Percentiles rank a stretch among this genome's conserved stretches.
These are phyloP conservation scores for Ascochyta rabiei DNA, from an alignment of 2,329 filamentous ascomycete species.

Conservation along the genomic window DNA sequence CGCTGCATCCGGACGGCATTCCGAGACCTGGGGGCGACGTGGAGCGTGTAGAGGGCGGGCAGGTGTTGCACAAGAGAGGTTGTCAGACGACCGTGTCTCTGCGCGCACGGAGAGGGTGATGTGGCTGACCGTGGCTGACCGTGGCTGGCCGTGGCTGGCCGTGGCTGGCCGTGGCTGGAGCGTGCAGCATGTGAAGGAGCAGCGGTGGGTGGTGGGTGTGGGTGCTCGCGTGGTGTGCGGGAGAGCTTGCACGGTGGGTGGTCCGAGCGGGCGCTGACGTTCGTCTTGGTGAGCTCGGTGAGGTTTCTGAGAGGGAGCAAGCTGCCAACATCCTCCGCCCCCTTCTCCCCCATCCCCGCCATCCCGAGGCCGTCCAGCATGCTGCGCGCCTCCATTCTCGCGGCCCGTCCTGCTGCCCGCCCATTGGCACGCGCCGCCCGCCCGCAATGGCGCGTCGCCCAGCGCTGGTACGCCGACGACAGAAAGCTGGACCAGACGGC, in stretches of 20 bases:
- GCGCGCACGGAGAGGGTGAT: no score
- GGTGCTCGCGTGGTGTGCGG: slow-evolving; percentile 7
- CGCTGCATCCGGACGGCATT: slow-evolving; percentile 12
- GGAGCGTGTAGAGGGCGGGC: slow-evolving; percentile 11
- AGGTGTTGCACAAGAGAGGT: slow-evolving; percentile 5
- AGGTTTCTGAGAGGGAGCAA: slow-evolving; percentile 9
- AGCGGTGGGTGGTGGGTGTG: no score
- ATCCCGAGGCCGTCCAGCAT: slow-evolving; percentile 55
- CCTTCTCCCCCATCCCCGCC: slow-evolving; percentile 28
- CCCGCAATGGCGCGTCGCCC: slow-evolving; percentile 45
- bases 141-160: no score
- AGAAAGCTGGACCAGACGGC: slow-evolving; percentile 51
- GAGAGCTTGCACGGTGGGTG: slow-evolving; percentile 6
- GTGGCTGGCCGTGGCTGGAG: background rate
- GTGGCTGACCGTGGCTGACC: no score
- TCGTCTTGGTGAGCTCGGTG: slow-evolving; percentile 11
- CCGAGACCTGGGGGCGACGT: slow-evolving; percentile 17
- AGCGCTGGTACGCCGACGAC: slow-evolving; percentile 60
- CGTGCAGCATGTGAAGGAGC: slow-evolving; percentile 9
- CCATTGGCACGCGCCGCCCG: slow-evolving; percentile 41
- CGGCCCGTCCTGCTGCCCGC: slow-evolving; percentile 53
- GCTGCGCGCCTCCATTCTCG: slow-evolving; percentile 62
- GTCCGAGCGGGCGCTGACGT: slow-evolving; percentile 11
- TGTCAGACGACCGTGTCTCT: slow-evolving; percentile 2
- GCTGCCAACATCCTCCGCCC: slow-evolving; percentile 14